These are phyloP conservation scores for Sarocladiaceae sp. DNA, from an alignment of 2,329 filamentous ascomycete species.

Conservation along the genomic window DNA sequence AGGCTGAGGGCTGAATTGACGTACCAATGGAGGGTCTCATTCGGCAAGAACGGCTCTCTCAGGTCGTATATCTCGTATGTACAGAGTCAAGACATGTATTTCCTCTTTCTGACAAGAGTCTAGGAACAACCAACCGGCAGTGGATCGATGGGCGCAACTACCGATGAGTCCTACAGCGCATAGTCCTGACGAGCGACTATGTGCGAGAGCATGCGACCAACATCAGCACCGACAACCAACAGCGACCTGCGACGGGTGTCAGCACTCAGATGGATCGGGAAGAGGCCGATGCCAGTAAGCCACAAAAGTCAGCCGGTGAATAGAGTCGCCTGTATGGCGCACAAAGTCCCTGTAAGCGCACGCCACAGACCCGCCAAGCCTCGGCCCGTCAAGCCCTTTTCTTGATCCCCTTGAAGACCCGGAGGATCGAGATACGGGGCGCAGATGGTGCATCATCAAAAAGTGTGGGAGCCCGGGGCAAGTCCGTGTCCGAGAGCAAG, in stretches of 20 bases:
- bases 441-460: too few relatives aligned
- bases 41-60: conserved; percentile 6
- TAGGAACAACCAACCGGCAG: conserved; percentile 1
- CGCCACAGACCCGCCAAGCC: neutral
- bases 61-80: neutral
- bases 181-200: too few relatives aligned
- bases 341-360: neutral
- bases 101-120: neutral
- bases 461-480: neutral
- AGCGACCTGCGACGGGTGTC: too few relatives aligned
- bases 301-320: too few relatives aligned
- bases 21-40: neutral
- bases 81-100: neutral
- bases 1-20: neutral
- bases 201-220: too few relatives aligned
- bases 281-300: too few relatives aligned
- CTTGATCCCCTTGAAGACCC: neutral
- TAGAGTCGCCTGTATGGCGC: too few relatives aligned
- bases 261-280: too few relatives aligned
- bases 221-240: too few relatives aligned
- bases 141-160: neutral
- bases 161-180: neutral
- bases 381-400: conserved; percentile 1
- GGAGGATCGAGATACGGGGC: neutral
- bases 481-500: neutral